These are phyloP conservation scores for Claviceps paspali DNA, from an alignment of 2,329 filamentous ascomycete species.

Conservation along the genomic window DNA sequence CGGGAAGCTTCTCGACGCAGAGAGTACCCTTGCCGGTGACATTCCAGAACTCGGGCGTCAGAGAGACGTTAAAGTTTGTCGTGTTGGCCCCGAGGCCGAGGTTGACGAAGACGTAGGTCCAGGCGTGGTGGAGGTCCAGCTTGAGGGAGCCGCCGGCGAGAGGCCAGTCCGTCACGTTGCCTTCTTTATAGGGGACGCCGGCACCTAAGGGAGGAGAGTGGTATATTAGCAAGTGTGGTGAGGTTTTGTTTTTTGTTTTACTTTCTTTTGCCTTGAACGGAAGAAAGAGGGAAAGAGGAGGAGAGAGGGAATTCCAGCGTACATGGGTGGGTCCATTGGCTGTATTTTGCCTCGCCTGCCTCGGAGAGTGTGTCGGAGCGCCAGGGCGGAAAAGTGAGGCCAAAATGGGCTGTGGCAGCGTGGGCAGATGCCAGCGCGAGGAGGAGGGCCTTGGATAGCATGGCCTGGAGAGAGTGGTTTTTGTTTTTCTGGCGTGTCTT, in stretches of 20 bases:
- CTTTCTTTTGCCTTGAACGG: too few relatives aligned
- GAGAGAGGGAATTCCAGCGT: too few relatives aligned
- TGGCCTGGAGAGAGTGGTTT: too few relatives aligned
- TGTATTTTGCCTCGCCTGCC: constrained; percentile 23
- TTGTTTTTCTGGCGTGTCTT: too few relatives aligned
- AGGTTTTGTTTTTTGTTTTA: neutral
- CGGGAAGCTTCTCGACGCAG: constrained; percentile 44
- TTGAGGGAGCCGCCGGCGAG: constrained; percentile 31
- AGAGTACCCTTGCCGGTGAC: constrained; percentile 46
- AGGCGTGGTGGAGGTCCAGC: constrained; percentile 35
- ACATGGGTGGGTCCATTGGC: constrained; percentile 38
- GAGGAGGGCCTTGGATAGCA: constrained; percentile 18
- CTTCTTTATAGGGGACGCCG: constrained; percentile 26
- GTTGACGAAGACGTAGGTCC: constrained; percentile 39
- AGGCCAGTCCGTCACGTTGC: constrained; percentile 38
- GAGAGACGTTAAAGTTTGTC: constrained; percentile 53
- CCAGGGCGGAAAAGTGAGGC: constrained; percentile 31
- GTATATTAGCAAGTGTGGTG: neutral
- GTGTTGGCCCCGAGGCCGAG: constrained; percentile 33
- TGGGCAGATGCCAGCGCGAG: constrained; percentile 20
- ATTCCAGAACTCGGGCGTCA: constrained; percentile 44
- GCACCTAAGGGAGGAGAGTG: constrained; percentile 22
- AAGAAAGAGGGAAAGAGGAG: too few relatives aligned
- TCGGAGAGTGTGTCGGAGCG: constrained; percentile 29
- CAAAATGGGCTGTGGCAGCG: constrained; percentile 32